Base-by-base conservation (phyloP, 140 eudicot genomes). In the Bidens hawaiensis region DNA sequence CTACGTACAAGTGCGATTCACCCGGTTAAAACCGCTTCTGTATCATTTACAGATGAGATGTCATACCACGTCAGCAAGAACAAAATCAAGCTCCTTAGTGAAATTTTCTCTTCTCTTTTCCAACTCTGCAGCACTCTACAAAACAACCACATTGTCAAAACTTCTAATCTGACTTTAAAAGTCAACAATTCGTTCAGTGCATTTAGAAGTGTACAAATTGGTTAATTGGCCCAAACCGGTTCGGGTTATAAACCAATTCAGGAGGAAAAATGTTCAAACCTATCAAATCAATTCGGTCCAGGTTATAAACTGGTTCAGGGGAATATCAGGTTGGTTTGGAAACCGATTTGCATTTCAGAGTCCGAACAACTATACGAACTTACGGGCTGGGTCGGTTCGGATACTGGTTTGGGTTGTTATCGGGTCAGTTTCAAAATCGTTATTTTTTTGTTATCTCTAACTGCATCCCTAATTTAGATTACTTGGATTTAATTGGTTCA, bases 71-170 rank as follows among this genome's bases (percentile, higher is more conserved):
- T 93, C 99, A 59, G 99, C 99, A 70, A 48, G 70, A 53, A 93
- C 99, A 75, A 93, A 77, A 77, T 93, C 99, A 50, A 93, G 79
- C 83, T 93, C 99, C 78, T 93, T 88, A 78, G 58, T 81, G 70
- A 93, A 93, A n/a, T 88, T 93, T 69, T 93, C 97, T 79, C 82
- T 75, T 19, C 99, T 82, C 40, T 74, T 77, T 75, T 88, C 95
- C 70, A 82, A 79, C 77, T 93, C 99, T 23, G 99, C 99, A 70
- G 95, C 95, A 76, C 84, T 85, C 99, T 93, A 70, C n/a, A 76
- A 36, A 1, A 51, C 63, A 52, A 64, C 65, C 56, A 71, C 2
- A 50, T 16, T 54, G 19, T 67, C 19, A 40, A 25, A 54, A 25
- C 18, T 56, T 56, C 26, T 15, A 6, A 27, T 30, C 17, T 10